Base-by-base conservation (phyloP, 139 green algal species). In the Picochlorum costavermella region DNA sequence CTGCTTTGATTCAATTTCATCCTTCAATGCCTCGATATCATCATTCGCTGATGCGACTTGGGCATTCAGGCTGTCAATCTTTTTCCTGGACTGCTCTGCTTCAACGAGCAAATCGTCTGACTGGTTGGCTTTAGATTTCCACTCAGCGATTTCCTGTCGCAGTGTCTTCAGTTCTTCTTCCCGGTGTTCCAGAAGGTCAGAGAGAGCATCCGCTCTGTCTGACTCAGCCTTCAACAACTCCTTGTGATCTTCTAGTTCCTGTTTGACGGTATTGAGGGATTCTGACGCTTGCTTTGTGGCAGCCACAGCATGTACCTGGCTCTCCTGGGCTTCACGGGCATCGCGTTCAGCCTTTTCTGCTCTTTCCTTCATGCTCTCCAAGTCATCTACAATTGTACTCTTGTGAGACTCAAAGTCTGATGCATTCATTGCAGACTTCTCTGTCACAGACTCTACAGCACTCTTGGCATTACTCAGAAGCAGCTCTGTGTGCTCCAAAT, bases 1-100 rank as follows among this genome's bases (percentile, higher is more conserved):
- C 56, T 62, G 56, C n/a, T 62, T 62, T 44, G 56, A 44, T 9
- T 20, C 56, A 44, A 62, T 1, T 14, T 62, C 56, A 44, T 62
- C 56, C 6, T 62, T 62, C 16, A 23, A 55, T 2, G 1, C 14
- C n/a, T n/a, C 48, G 11, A 55, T 1, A 26, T 55, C 48, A n/a
- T 55, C 48, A 26, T 40, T 40, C 2, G 33, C 33, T 8, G 33
- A 6, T 40, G 33, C 11, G 8, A 40, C 0, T 12, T 40, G 33
- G 11, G 33, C 33, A 9, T 40, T 6, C 33, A 40, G 33, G 11
- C 33, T 40, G 33, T 40, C 33, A 8, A 53, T 53, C 17, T 53
- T 53, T 23, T 53, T 53, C 10, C 46, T 6, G 1, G 46, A 28
- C 46, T 53, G 46, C 46, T 40, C 33, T 40, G 33, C 33, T 12